A percentile compares a stretch with the other conserved stretches of the same genome.
phyloP scores from a whole-genome alignment of 305 asterid genomes.

The Fraxinus dipetala region DNA sequence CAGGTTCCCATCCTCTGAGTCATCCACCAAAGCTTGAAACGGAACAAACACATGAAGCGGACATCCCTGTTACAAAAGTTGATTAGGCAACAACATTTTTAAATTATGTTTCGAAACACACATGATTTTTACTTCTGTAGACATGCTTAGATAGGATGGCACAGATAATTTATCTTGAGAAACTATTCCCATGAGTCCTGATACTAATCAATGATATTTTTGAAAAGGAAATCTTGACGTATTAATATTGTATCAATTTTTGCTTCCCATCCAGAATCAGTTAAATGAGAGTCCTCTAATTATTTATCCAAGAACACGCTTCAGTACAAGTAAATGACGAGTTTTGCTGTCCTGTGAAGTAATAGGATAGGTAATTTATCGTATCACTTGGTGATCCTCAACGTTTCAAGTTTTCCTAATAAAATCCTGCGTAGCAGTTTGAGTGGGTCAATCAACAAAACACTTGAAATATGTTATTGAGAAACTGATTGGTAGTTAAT shows the following conservation, averaged over 20 bases:
- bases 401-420: neutral
- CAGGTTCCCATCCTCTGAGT: constrained; percentile 93
- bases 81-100: neutral
- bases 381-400: neutral
- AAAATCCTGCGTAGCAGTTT: neutral
- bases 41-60: constrained; percentile 89
- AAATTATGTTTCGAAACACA: neutral
- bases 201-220: neutral
- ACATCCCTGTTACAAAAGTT: constrained; percentile 53
- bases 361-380: neutral
- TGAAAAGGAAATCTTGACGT: neutral
- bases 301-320: neutral
- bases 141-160: neutral
- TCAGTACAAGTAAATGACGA: neutral
- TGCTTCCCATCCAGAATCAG: neutral
- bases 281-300: neutral
- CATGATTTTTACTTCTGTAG: neutral
- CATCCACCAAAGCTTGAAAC: constrained; percentile 99
- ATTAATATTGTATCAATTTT: neutral
- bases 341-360: neutral
- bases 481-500: neutral
- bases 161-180: neutral
- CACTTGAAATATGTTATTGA: neutral
- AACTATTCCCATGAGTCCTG: neutral
- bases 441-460: neutral